Percentiles rank a stretch among this genome's conserved stretches.
These are phyloP conservation scores for Pseudogymnoascus sp. DNA, from an alignment of 2,329 filamentous ascomycete species.

Conservation along the genomic window DNA sequence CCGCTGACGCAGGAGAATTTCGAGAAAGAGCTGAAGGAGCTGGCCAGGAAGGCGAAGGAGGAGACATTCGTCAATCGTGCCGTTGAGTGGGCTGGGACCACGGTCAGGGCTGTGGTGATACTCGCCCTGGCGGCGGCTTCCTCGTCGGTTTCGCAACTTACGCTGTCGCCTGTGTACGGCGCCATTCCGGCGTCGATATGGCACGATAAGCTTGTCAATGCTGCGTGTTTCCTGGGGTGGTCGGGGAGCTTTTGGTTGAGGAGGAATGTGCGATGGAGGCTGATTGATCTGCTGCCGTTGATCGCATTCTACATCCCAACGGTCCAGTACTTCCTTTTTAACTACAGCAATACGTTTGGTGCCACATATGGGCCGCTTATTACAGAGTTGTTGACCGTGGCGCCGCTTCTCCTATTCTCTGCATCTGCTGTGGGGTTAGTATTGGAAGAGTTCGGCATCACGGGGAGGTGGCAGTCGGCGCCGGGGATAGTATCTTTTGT, in stretches of 20 bases:
- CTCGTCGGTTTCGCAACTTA: constrained; percentile 65
- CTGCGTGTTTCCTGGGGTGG: constrained; percentile 64
- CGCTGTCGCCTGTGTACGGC: constrained; percentile 81
- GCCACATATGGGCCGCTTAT: constrained; percentile 64
- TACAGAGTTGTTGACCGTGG: constrained; percentile 66
- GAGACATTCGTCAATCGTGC: constrained; percentile 26
- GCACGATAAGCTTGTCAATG: constrained; percentile 59
- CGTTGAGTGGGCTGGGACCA: constrained; percentile 20
- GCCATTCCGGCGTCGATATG: constrained; percentile 67
- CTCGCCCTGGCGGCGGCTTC: constrained; percentile 53
- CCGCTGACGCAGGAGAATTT: constrained; percentile 28
- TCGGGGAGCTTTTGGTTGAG: constrained; percentile 53
- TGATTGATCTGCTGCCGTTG: constrained; percentile 55
- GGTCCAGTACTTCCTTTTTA: constrained; percentile 63
- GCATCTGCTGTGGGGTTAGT: constrained; percentile 55
- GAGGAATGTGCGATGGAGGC: constrained; percentile 40
- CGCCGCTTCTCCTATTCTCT: constrained; percentile 58
- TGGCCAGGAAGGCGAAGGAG: constrained; percentile 27
- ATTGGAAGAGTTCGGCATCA: constrained; percentile 53
- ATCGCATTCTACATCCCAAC: constrained; percentile 68
- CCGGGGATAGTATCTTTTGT: constrained; percentile 60
- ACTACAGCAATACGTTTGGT: constrained; percentile 57
- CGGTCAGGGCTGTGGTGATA: constrained; percentile 34
- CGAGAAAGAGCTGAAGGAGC: constrained; percentile 26
- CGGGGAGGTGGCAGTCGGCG: constrained; percentile 26